Base-by-base conservation (phyloP, 2,329 filamentous ascomycete genomes). In the Aspergillus brunneoviolaceus region DNA sequence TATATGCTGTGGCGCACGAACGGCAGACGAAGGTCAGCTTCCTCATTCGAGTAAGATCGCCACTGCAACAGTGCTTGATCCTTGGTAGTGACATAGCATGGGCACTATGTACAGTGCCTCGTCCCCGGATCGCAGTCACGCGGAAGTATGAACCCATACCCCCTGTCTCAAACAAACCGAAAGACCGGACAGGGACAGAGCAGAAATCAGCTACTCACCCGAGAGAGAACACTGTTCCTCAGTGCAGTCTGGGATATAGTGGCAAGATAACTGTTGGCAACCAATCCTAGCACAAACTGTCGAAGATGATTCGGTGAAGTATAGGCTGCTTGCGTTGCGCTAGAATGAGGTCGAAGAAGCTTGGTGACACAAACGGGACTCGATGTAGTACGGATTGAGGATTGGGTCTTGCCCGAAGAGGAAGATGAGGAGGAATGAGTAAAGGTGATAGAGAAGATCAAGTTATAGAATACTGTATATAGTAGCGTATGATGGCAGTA, bases 351-450 rank as follows among this genome's bases (percentile, higher is more conserved):
- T 56, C 61, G 63, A 62, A 61, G 54, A 58, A 51, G 57, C 53
- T 58, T 51, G 64, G 64, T 67, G 49, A 67, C 65, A 67, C 65
- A 45, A 57, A 55, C 25, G 51, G 55, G 42, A 58, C 25, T 53
- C 19, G 33, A 42, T 53, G 51, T 53, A 27, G n/a, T 35, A 48
- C 48, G 52, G 48, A 33, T 1, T 16, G 33, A 39, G 29, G 33
- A 50, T 21, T 23, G 29, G 33, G 29, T 50, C 16, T 31, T 31
- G 5, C 11, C 39, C 19, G 14, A 29, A 56, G 42, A n/a, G 31
- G 52, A 27, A 49, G 47, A 25, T 23, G 42, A 19, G 16, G 5
- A 48, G 4, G 48, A 47, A 39, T 14, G 31, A 51, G 45, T 31
- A 33, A 10, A 59, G 23, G 16, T 42, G 33, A 50, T 50, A 27